Evolutionary conservation across 2,329 filamentous ascomycete species (phyloP).

Genomic region (Coleophoma cylindrospora): DNA sequence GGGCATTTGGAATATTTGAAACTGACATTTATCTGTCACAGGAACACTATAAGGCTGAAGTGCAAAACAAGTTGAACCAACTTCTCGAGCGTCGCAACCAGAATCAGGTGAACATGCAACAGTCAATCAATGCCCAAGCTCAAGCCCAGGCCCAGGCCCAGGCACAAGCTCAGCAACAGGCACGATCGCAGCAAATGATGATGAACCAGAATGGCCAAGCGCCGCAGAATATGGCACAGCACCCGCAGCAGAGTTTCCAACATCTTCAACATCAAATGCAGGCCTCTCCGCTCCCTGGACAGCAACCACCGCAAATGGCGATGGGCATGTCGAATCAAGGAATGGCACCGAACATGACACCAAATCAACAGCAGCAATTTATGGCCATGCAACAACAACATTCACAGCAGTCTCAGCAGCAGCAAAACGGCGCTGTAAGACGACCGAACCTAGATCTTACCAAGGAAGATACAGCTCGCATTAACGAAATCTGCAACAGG

Average conservation of each 20-base stretch:
- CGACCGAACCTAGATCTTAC: constrained; percentile 14
- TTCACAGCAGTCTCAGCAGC: constrained; percentile 5
- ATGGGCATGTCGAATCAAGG: constrained; percentile 27
- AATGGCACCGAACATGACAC: constrained; percentile 21
- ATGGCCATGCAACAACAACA: constrained; percentile 5
- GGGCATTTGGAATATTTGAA: neutral
- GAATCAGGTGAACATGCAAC: constrained; percentile 32
- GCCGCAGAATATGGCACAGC: constrained; percentile 40
- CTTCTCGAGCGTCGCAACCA: constrained; percentile 20
- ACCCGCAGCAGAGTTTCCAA: constrained; percentile 50
- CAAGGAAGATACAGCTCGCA: constrained; percentile 14
- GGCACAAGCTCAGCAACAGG: constrained; percentile 33
- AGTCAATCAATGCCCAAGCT: constrained; percentile 32
- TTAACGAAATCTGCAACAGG: constrained; percentile 17
- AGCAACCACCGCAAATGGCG: constrained; percentile 25
- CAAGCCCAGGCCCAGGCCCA: constrained; percentile 29
- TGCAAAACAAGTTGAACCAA: constrained; percentile 21
- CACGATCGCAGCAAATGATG: constrained; percentile 45
- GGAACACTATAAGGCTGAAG: constrained; percentile 20
- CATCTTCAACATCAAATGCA: constrained; percentile 56
- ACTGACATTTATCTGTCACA: constrained; percentile 3
- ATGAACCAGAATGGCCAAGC: constrained; percentile 47
- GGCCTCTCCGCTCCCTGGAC: constrained; percentile 44
- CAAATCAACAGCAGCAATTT: constrained; percentile 18
- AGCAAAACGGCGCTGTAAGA: constrained; percentile 11